phyloP scores from a whole-genome alignment of 2,329 filamentous ascomycete genomes.

The Cladosporium austrohemisphaericum region DNA sequence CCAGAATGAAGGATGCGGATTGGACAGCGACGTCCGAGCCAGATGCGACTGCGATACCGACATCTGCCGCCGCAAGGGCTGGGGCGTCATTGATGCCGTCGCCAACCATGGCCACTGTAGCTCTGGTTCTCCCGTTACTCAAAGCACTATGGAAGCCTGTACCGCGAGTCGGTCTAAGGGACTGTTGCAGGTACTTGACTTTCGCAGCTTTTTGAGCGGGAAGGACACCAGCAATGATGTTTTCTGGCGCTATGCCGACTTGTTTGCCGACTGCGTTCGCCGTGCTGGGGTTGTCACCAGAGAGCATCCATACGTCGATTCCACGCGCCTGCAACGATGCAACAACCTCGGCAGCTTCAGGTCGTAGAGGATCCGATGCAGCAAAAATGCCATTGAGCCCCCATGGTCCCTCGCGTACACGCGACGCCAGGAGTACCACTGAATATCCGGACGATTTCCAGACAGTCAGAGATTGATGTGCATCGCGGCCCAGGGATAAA shows the following conservation, averaged over 20 bases:
- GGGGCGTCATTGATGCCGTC: constrained; percentile 86
- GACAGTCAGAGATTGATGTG: constrained; percentile 28
- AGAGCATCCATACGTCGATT: constrained; percentile 84
- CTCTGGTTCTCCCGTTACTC: constrained; percentile 32
- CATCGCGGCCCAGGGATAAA: constrained; percentile 29
- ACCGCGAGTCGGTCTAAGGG: constrained; percentile 13
- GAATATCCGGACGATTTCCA: constrained; percentile 44
- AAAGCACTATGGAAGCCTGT: constrained; percentile 21
- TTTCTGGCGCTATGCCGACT: constrained; percentile 67
- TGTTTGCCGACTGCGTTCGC: constrained; percentile 72
- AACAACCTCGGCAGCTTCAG: constrained; percentile 54
- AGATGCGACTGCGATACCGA: constrained; percentile 76
- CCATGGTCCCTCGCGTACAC: constrained; percentile 45
- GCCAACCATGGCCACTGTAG: constrained; percentile 75
- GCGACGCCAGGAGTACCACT: constrained; percentile 38
- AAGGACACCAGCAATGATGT: constrained; percentile 83
- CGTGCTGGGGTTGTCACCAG: constrained; percentile 84
- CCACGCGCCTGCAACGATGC: constrained; percentile 52
- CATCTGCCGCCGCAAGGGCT: constrained; percentile 72
- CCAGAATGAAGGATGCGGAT: constrained; percentile 75
- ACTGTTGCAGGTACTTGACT: constrained; percentile 50
- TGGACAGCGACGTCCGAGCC: constrained; percentile 81
- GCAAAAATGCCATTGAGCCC: constrained; percentile 63
- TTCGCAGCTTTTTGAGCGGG: constrained; percentile 77
- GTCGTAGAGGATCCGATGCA: constrained; percentile 75